Percentiles rank a stretch among this genome's conserved stretches.
These are phyloP conservation scores for Wallemia mellicola DNA, from an alignment of 1,284 basidiomycete species.

Conservation along the genomic window DNA sequence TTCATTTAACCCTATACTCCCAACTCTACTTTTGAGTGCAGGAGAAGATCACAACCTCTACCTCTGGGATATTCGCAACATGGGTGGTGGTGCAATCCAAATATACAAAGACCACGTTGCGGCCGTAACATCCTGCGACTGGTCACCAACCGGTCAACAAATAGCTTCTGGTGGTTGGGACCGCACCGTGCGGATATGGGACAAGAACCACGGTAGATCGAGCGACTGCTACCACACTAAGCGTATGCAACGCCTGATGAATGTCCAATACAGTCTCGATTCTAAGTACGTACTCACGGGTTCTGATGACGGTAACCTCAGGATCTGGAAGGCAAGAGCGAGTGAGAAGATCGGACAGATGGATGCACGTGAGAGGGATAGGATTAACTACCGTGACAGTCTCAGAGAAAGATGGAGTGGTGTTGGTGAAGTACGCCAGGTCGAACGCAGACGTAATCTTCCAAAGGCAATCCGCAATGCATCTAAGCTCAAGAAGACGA, in stretches of 20 bases:
- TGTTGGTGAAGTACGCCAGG: constrained; percentile 48
- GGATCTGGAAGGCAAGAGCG: constrained; percentile 85
- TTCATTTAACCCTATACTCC: constrained; percentile 84
- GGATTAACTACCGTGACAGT: constrained; percentile 70
- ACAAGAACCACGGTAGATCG: constrained; percentile 46
- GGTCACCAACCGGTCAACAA: constrained; percentile 81
- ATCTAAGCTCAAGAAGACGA: constrained; percentile 58
- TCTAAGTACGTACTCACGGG: constrained; percentile 76
- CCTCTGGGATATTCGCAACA: constrained; percentile 79
- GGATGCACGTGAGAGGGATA: constrained; percentile 66
- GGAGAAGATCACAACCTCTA: constrained; percentile 97
- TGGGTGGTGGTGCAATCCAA: constrained; percentile 43
- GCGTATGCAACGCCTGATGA: constrained; percentile 52
- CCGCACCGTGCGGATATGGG: constrained; percentile 77
- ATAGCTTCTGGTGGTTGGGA: constrained; percentile 94
- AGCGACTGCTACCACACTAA: constrained; percentile 93
- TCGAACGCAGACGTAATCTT: constrained; percentile 59
- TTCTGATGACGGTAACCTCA: constrained; percentile 86
- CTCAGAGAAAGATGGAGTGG: constrained; percentile 69
- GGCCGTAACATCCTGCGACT: constrained; percentile 73
- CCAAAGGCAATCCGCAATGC: constrained; percentile 76
- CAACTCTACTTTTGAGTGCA: constrained; percentile 64
- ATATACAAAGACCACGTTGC: constrained; percentile 96
- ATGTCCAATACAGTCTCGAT: constrained; percentile 53
- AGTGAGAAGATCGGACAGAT: constrained; percentile 75